Evolutionary conservation across 2,329 filamentous ascomycete species (phyloP).

Genomic region (Penicillium janthinellum): DNA sequence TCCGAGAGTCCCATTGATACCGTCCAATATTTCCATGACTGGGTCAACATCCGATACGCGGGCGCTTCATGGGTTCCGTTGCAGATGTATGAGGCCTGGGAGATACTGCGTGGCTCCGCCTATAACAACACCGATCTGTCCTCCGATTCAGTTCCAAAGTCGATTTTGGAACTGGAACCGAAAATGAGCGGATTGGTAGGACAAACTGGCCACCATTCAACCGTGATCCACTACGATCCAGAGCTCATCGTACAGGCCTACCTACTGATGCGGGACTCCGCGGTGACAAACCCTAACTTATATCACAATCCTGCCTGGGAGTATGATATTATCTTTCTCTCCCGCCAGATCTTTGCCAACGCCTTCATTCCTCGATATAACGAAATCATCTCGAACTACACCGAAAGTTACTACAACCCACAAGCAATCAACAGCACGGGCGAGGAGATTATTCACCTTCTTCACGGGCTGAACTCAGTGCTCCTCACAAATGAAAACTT

Average conservation of each 20-base stretch:
- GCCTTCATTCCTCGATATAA: conserved; percentile 47
- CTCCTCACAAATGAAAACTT: too few relatives aligned
- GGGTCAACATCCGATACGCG: conserved; percentile 49
- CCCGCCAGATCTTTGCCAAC: conserved; percentile 53
- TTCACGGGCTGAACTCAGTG: too few relatives aligned
- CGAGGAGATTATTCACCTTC: too few relatives aligned
- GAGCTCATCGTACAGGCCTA: too few relatives aligned
- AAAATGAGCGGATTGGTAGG: conserved; percentile 39
- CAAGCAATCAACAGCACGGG: too few relatives aligned
- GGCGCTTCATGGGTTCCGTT: conserved; percentile 28
- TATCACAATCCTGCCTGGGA: conserved; percentile 48
- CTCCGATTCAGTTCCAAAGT: conserved; percentile 47
- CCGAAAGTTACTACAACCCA: too few relatives aligned
- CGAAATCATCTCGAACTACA: too few relatives aligned
- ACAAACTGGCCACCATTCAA: too few relatives aligned
- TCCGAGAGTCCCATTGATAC: conserved; percentile 48
- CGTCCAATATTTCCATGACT: conserved; percentile 48
- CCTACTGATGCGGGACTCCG: too few relatives aligned
- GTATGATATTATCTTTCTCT: conserved; percentile 54
- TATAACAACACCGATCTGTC: conserved; percentile 55
- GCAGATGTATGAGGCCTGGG: conserved; percentile 50
- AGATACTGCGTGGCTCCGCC: conserved; percentile 47
- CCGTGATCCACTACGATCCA: too few relatives aligned
- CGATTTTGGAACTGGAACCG: conserved; percentile 48
- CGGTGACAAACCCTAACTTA: too few relatives aligned